Percentiles rank a stretch among this genome's conserved stretches.
Evolutionary conservation across 352 stramenopile species (phyloP).

Genomic region (Blastocystis sp.): DNA sequence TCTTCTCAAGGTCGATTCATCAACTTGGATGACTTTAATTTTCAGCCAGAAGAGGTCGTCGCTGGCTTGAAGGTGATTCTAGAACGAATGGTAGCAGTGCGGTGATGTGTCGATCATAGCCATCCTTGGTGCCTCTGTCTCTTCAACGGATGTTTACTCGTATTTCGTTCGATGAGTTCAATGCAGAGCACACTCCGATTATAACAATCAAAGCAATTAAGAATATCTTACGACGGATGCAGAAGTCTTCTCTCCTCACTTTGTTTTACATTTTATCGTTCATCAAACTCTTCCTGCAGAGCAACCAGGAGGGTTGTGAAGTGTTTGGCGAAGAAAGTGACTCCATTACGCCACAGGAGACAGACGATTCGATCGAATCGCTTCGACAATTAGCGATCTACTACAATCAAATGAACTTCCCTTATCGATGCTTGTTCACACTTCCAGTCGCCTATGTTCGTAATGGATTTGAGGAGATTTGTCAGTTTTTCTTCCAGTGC

Average conservation of each 20-base stretch:
- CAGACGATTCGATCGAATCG: background rate
- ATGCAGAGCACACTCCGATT: background rate
- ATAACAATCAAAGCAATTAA: constrained; percentile 20
- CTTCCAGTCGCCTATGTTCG: background rate
- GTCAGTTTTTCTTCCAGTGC: background rate
- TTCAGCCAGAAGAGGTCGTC: constrained; percentile 16
- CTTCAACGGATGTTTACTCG: background rate
- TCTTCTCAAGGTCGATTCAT: background rate
- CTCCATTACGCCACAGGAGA: background rate
- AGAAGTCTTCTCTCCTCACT: background rate
- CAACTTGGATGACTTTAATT: background rate
- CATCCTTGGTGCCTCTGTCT: background rate
- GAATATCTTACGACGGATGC: background rate
- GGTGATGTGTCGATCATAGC: background rate
- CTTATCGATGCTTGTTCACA: background rate
- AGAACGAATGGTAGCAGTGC: background rate
- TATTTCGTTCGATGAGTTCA: background rate
- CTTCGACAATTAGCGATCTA: background rate
- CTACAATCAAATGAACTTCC: background rate
- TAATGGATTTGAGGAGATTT: background rate
- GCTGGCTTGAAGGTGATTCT: background rate
- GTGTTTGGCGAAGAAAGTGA: background rate
- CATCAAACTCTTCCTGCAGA: background rate
- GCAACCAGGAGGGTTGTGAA: background rate
- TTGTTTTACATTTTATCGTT: constrained; percentile 31